Percentiles rank a stretch among this genome's conserved stretches.
Conservation (phyloP, 371 early-diverging fungal genomes). For the Thermomucor indicae-seudaticae region DNA sequence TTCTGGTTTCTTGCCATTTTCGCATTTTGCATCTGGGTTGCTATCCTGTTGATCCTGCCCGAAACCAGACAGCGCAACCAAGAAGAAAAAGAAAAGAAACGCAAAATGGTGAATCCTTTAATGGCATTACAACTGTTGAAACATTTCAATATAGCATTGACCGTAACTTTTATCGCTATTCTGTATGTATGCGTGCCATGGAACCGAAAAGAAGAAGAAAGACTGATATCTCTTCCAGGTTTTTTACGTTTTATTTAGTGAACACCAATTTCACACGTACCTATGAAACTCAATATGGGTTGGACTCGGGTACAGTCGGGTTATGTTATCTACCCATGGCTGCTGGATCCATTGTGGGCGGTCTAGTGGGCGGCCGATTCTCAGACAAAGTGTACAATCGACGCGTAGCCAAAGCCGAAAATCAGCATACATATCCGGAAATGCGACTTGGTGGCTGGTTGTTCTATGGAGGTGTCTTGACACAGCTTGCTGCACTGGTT, state of each 20-base stretch:
- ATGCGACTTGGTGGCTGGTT: slow-evolving; percentile 34
- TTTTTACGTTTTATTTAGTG: slow-evolving; percentile 15
- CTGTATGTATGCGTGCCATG: slow-evolving; percentile 21
- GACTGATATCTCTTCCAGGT: slow-evolving; percentile 1
- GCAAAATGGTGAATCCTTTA: slow-evolving; percentile 24
- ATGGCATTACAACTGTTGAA: slow-evolving; percentile 21
- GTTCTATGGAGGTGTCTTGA: slow-evolving; percentile 13
- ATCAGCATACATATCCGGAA: slow-evolving; percentile 23
- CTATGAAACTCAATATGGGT: slow-evolving; percentile 15
- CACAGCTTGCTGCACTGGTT: slow-evolving; percentile 16
- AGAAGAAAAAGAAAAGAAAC: slow-evolving; percentile 5
- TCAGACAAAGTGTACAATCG: slow-evolving; percentile 29
- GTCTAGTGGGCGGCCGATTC: slow-evolving; percentile 33
- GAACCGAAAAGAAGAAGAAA: not conserved
- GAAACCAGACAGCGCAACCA: slow-evolving; percentile 20
- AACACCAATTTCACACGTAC: slow-evolving; percentile 21
- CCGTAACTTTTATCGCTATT: slow-evolving; percentile 22
- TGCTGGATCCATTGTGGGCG: slow-evolving; percentile 31
- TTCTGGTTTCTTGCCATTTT: slow-evolving; percentile 34
- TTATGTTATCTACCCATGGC: slow-evolving; percentile 21
- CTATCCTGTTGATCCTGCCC: slow-evolving; percentile 34
- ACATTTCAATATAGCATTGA: slow-evolving; percentile 25
- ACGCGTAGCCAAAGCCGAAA: slow-evolving; percentile 17
- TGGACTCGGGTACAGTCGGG: slow-evolving; percentile 21
- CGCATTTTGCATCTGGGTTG: slow-evolving; percentile 19